Evolutionary conservation across 2,329 filamentous ascomycete species (phyloP), one percentile per base, ranked within the genome.

Genomic region (Raffaelea albimanens): DNA sequence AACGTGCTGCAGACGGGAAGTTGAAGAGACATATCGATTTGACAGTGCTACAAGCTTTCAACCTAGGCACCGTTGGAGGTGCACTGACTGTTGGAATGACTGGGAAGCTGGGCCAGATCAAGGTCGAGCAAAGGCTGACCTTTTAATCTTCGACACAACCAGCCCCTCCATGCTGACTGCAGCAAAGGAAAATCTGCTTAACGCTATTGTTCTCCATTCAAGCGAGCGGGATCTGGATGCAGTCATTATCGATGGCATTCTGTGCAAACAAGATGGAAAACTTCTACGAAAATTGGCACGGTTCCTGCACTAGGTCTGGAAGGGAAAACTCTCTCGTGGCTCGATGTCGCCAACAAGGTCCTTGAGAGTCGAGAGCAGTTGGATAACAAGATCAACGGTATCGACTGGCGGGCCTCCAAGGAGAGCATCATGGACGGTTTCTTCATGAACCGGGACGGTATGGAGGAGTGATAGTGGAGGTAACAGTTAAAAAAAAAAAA

Each of bases 51-150:
- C 63, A 72, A 36, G 69, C 63, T 2, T 75, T 71, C 56, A 73
- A 75, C 51, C 62, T 76, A 5, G 71, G 61, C 0, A 76, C 71
- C 0, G 63, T 75, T n/a, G 58, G 61, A 2, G 70, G 70, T 0
- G 71, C 71, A 1, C 58, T 63, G 47, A 68, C 69, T 0, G 57
- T 66, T 3, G 62, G 66, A 1, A 61, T 73, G 62, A 16, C 14
- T 16, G 55, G 62, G 10, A 53, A 66, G 40, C 60, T 73, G 21
- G 73, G 72, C 0, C 66, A 63, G 18, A 60, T 78, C 36, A 58
- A 58, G n/a, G 66, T 65, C 13, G 71, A 71, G 68, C 68, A 50
- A 58, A 60, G 31, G 73, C 73, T 2, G 73, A 76, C 56, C 50
- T 78, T 0, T 60, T 72, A 3, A 59, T 76, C 1, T 74, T 73